Base-by-base conservation (phyloP, 768 basidiomycete species). In the Auricularia sp. region DNA sequence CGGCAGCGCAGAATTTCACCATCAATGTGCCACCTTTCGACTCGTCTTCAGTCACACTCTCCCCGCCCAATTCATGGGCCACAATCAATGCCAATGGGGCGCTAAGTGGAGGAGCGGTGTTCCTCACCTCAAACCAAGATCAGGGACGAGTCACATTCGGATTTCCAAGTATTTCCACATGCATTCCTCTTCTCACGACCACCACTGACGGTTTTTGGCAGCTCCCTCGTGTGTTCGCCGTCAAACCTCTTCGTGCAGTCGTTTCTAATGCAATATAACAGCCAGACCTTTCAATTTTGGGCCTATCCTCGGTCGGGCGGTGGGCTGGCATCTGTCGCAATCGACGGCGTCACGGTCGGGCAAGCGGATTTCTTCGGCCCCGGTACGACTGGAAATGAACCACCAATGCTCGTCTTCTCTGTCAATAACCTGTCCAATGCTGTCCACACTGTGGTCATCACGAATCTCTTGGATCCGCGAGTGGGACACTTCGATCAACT, bases 291-390 rank as follows among this genome's bases (percentile, higher is more conserved):
- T n/a, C 54, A 64, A 35, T 64, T 34, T 24, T 64, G 56, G 54
- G 64, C 54, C 16, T 64, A 39, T 24, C 54, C 34, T 8, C 64
- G 64, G 3, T 59, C 54, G 8, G 64, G 58, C 34, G 64, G 64
- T 37, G 64, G 64, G 4, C 64, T 58, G 10, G 64, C 64, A 8
- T 29, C 54, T 7, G 18, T 64, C 35, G 59, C 54, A 0, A 54
- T 64, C 13, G 64, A 64, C 42, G 56, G 21, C n/a, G n/a, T n/a
- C 34, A 34, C 16, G 29, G 54, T 37, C n/a, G 36, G 6, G 3
- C 36, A 58, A 29, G n/a, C 56, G 6, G 37, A 45, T 4, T 64
- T 51, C 64, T 64, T 42, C 37, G 58, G 54, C 18, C 54, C 64
- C 6, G 24, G 33, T 10, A 59, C 64, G 37, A 47, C 45, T n/a